These are phyloP conservation scores for Fusarium tjaetaba DNA, from an alignment of 2,329 filamentous ascomycete genomes.

Conservation along the genomic window DNA sequence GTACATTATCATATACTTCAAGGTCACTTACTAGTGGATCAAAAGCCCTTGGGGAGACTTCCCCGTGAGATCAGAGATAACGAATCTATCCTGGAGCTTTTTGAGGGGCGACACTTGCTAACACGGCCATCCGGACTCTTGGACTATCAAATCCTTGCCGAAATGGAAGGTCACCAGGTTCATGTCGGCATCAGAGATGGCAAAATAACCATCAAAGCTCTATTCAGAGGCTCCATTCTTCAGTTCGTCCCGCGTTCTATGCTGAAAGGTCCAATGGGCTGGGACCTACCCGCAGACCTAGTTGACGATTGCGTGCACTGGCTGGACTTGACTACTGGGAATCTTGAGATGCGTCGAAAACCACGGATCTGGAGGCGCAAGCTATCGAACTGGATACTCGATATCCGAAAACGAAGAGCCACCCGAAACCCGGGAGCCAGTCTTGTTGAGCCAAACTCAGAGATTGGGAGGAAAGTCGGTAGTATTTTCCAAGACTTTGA, in stretches of 20 bases:
- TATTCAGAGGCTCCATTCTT: constrained; percentile 25
- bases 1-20: constrained; percentile 49
- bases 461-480: constrained; percentile 42
- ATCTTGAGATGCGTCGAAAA: constrained; percentile 62
- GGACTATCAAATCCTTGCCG: constrained; percentile 54
- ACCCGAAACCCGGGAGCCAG: constrained; percentile 1
- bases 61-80: constrained; percentile 61
- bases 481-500: constrained; percentile 58
- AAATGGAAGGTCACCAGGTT: constrained; percentile 46
- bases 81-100: constrained; percentile 57
- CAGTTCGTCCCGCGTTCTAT: constrained; percentile 49
- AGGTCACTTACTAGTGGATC: constrained; percentile 51
- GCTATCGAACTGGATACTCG: constrained; percentile 48
- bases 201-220: constrained; percentile 56
- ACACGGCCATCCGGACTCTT: constrained; percentile 65
- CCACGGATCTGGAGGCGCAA: constrained; percentile 46
- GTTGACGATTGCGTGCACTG: constrained; percentile 67
- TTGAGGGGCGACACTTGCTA: constrained; percentile 62
- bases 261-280: constrained; percentile 42
- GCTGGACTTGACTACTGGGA: constrained; percentile 56
- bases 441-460: constrained; percentile 61
- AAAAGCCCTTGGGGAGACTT: constrained; percentile 54
- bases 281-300: constrained; percentile 63
- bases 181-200: constrained; percentile 63
- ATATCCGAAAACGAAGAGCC: constrained; percentile 39